Conservation (phyloP, 768 basidiomycete species). For the Tricholoma sp. region DNA sequence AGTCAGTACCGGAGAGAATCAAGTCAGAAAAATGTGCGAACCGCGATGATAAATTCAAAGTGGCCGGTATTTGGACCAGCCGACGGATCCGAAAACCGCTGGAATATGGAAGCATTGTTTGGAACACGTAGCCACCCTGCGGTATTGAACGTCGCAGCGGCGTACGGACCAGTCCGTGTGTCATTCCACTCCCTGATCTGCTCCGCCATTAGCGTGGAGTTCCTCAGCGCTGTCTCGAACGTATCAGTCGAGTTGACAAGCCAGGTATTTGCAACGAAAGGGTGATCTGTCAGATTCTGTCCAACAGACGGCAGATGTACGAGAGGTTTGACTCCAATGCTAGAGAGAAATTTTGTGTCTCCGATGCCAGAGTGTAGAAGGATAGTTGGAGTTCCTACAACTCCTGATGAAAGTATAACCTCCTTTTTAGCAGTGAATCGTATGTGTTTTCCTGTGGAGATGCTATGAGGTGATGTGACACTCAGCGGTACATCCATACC, state of each 20-base stretch:
- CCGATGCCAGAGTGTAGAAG: conserved; percentile 27
- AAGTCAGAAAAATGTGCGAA: conserved; percentile 8
- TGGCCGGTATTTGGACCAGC: conserved; percentile 22
- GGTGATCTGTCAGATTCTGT: conserved; percentile 25
- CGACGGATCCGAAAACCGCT: conserved; percentile 20
- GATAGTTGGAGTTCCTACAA: conserved; percentile 24
- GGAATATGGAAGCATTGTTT: conserved; percentile 15
- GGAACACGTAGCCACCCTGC: conserved; percentile 22
- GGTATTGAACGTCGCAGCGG: conserved; percentile 12
- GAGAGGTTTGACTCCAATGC: conserved; percentile 17
- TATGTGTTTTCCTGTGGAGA: conserved; percentile 3
- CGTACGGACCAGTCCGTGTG: conserved; percentile 15
- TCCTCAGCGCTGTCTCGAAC: conserved; percentile 19
- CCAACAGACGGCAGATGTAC: conserved; percentile 26
- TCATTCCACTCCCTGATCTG: conserved; percentile 16
- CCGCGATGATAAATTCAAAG: conserved; percentile 25
- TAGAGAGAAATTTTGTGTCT: conserved; percentile 10
- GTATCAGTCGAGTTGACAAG: conserved; percentile 22
- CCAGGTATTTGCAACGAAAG: conserved; percentile 23
- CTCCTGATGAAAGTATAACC: conserved; percentile 28
- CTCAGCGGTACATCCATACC: not conserved
- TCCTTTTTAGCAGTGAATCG: conserved; percentile 23
- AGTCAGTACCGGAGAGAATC: not conserved
- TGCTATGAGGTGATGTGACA: not conserved
- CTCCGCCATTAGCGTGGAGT: conserved; percentile 12